These are phyloP conservation scores for Drosera spatulata DNA, from an alignment of 179 eudicot species.

Conservation along the genomic window DNA sequence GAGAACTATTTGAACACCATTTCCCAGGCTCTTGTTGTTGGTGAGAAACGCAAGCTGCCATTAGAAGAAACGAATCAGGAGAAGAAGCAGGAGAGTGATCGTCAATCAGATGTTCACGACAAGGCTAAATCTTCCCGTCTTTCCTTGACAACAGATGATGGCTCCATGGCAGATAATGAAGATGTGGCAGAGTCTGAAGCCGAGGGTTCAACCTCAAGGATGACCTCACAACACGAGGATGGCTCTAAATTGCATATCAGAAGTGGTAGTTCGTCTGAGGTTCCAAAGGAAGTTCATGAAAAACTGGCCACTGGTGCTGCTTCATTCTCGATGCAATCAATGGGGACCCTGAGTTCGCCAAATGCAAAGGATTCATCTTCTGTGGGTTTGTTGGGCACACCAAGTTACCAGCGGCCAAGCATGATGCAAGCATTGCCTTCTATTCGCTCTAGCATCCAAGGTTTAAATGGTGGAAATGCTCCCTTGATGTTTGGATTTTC, in stretches of 20 bases:
- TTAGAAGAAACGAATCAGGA: constrained; percentile 36
- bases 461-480: constrained; percentile 34
- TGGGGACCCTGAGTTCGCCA: constrained; percentile 38
- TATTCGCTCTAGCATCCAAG: constrained; percentile 23
- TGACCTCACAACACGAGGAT: constrained; percentile 35
- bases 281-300: constrained; percentile 37
- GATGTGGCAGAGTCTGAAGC: constrained; percentile 97
- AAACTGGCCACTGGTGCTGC: constrained; percentile 7
- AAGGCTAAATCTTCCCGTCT: constrained; percentile 57
- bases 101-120: constrained; percentile 34
- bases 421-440: constrained; percentile 31
- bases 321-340: constrained; percentile 27
- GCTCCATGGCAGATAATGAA: constrained; percentile 91
- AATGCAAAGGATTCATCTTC: constrained; percentile 33
- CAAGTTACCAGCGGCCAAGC: constrained; percentile 26
- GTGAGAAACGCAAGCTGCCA: constrained; percentile 53
- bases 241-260: constrained; percentile 28
- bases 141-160: constrained; percentile 80
- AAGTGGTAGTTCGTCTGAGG: constrained; percentile 35
- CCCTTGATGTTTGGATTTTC: constrained; percentile 57
- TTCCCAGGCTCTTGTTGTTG: constrained; percentile 17
- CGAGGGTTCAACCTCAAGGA: constrained; percentile 60
- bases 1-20: constrained; percentile 36
- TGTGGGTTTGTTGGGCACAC: constrained; percentile 19
- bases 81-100: constrained; percentile 60